These are phyloP conservation scores for Persicaria tinctoria DNA, from an alignment of 148 eudicot species.

Conservation along the genomic window DNA sequence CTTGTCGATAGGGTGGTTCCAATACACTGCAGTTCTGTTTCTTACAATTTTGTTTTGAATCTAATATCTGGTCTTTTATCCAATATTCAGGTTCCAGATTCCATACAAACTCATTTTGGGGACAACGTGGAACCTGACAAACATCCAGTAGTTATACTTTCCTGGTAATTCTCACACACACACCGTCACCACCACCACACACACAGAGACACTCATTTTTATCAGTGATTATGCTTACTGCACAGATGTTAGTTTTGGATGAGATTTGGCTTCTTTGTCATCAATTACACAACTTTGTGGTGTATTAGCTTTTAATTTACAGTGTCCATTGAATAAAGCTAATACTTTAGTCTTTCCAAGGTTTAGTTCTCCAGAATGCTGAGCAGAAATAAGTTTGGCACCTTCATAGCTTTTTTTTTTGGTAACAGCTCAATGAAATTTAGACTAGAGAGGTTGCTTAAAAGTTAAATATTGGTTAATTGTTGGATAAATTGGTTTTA, in stretches of 20 bases:
- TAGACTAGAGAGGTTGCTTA: neutral
- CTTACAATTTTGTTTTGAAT: neutral
- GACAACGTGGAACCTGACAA: conserved; percentile 55
- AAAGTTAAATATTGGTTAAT: neutral
- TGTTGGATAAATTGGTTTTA: too few relatives aligned
- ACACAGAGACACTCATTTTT: neutral
- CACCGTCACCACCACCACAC: too few relatives aligned
- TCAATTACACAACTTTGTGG: neutral
- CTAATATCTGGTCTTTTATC: neutral
- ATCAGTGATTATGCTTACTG: neutral
- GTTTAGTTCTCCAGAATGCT: neutral
- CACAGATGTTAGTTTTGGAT: neutral
- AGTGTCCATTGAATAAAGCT: too few relatives aligned
- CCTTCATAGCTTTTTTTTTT: neutral
- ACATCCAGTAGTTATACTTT: conserved; percentile 75
- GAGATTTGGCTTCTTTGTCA: neutral
- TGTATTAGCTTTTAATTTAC: neutral
- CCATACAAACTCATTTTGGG: conserved; percentile 53
- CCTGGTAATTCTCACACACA: conserved; percentile 40
- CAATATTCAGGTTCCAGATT: conserved; percentile 64
- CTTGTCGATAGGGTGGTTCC: neutral
- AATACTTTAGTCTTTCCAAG: neutral
- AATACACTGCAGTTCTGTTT: neutral
- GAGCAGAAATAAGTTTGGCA: neutral
- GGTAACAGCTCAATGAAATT: neutral